Evolutionary conservation across 352 stramenopile genomes (phyloP), one percentile per base, ranked within the genome.

Genomic region (Halophytophthora batemanensis): DNA sequence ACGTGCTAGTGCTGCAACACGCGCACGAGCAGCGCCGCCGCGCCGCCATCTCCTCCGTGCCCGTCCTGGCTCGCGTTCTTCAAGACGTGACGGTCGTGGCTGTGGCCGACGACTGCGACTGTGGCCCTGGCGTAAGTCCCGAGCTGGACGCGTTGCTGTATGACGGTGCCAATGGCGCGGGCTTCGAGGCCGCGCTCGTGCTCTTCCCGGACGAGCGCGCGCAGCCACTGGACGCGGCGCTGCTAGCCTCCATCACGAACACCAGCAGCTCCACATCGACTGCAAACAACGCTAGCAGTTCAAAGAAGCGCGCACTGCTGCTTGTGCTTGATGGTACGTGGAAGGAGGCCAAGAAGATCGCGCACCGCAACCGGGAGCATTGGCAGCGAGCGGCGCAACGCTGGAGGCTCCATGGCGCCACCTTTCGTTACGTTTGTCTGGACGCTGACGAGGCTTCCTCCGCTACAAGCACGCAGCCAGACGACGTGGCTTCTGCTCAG

Each of bases 301-400:
- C 19, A 33, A 25, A 28, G 15, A 53, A 54, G 19, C 59, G 45
- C 3, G 58, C 68, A 40, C 61, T 87, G 55, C 66, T 93, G 1
- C 56, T 93, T 0, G 82, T 77, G 45, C 63, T 93, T 19, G 82
- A 93, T 35, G 82, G 82, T 41, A 93, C 82, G 42, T 93, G 82
- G 82, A 84, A 72, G 13, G 75, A 93, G 45, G 82, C 82, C 51
- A 93, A 90, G 70, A 84, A 87, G 55, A 82, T 92, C 28, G 67
- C 82, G 29, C 67, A 75, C 53, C 57, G 71, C 39, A 84, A 74
- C 46, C 53, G 60, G 11, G 15, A 7, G n/a, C 66, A 74, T 31
- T 82, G 77, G 58, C 51, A 67, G n/a, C 35, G 49, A 12, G 51
- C 81, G 22, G 67, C 69, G 6, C 25, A 23, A 13, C 36, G 57